A percentile compares a stretch with the other conserved stretches of the same genome.
phyloP scores from a whole-genome alignment of 2,329 filamentous ascomycete species.

The Pyricularia pennisetigena region DNA sequence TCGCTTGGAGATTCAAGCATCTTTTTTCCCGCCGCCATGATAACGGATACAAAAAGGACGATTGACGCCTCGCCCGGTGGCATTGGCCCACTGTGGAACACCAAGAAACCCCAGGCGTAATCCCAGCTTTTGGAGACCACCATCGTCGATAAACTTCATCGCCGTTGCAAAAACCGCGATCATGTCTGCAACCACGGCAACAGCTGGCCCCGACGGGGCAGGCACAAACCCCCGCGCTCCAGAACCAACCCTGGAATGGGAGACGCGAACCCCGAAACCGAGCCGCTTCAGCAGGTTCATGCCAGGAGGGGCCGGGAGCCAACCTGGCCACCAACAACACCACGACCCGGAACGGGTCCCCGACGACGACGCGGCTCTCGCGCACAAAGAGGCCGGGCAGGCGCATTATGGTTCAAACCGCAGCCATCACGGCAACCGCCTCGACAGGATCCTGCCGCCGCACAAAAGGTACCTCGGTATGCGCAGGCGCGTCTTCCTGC shows the following conservation, averaged over 20 bases:
- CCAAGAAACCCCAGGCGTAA: neutral
- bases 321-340: neutral
- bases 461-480: conserved; percentile 1
- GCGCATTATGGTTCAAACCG: too few relatives aligned
- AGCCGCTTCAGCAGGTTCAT: neutral
- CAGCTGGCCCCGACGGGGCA: neutral
- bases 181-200: neutral
- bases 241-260: neutral
- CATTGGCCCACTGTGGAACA: neutral
- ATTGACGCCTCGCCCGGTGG: neutral
- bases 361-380: neutral
- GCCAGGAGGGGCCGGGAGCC: neutral
- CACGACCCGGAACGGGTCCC: neutral
- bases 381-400: neutral
- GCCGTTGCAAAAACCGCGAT: neutral
- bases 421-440: neutral
- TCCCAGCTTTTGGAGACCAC: too few relatives aligned
- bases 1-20: neutral
- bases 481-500: conserved; percentile 4
- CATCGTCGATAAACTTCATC: neutral
- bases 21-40: neutral
- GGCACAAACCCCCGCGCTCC: neutral
- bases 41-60: neutral
- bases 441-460: conserved; percentile 4
- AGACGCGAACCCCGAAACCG: neutral